Percentiles rank a stretch among this genome's conserved stretches.
Evolutionary conservation across 148 eudicot genomes (phyloP).

Genomic region (Camellia sinensis): DNA sequence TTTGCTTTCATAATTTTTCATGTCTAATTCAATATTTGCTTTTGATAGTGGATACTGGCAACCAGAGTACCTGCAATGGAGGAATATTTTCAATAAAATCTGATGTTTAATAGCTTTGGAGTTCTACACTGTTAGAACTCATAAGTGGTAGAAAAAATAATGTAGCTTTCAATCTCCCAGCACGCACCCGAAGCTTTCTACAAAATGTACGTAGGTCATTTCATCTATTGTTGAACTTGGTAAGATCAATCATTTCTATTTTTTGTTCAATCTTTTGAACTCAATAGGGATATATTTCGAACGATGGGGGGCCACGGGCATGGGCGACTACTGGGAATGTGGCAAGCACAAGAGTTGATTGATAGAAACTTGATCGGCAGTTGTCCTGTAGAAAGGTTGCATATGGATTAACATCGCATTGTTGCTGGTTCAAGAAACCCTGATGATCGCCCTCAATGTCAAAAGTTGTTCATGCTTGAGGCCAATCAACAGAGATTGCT

Average conservation of each 20-base stretch:
- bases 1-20: no score
- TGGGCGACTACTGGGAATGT: no score
- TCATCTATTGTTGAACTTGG: not conserved
- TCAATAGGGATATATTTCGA: no score
- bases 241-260: not conserved
- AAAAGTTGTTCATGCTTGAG: not conserved
- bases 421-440: not conserved
- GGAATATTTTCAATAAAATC: not conserved
- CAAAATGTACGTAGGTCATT: not conserved
- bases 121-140: slow-evolving; percentile 34
- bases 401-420: not conserved
- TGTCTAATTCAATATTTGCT: not conserved
- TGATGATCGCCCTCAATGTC: not conserved
- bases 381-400: not conserved
- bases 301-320: no score
- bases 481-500: not conserved
- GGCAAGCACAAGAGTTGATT: no score
- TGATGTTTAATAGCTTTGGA: slow-evolving; percentile 29
- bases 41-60: slow-evolving; percentile 1
- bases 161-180: not conserved
- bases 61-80: slow-evolving; percentile 7
- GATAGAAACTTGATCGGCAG: not conserved
- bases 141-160: slow-evolving; percentile 27
- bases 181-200: not conserved
- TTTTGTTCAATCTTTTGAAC: no score